phyloP scores from a whole-genome alignment of 805 yeast genomes.

The Brettanomyces sp. region DNA sequence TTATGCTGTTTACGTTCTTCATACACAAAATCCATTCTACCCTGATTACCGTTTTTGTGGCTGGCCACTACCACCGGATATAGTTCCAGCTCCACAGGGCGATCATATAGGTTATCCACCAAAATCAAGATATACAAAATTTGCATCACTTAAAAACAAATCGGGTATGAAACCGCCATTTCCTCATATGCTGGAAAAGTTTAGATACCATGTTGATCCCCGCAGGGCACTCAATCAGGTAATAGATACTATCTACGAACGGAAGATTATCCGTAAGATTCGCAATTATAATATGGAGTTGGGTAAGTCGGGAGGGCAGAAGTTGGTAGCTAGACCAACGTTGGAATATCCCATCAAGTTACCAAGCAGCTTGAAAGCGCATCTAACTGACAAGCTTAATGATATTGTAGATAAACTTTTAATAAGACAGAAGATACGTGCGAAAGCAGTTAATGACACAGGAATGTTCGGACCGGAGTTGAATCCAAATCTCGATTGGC shows the following conservation, averaged over 20 bases:
- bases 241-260: slow-evolving; percentile 6
- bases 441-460: too few species aligned
- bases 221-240: slow-evolving; percentile 1
- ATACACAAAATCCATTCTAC: slow-evolving; percentile 7
- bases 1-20: slow-evolving; percentile 45
- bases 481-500: background rate
- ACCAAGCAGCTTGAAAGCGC: slow-evolving; percentile 5
- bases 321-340: background rate
- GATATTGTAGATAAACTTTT: slow-evolving; percentile 11
- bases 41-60: slow-evolving; percentile 3
- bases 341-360: background rate
- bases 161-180: background rate
- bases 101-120: background rate
- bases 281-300: background rate
- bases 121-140: background rate
- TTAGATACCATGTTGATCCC: slow-evolving; percentile 5
- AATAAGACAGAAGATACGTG: too few species aligned
- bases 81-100: slow-evolving; percentile 3
- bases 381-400: slow-evolving; percentile 12
- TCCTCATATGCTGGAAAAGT: slow-evolving; percentile 3
- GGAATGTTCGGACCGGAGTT: background rate
- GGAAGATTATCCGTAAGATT: slow-evolving; percentile 1
- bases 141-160: background rate
- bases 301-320: background rate
- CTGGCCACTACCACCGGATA: slow-evolving; percentile 6